Conservation (phyloP, 768 basidiomycete species). For the Lentinula lateritia region DNA sequence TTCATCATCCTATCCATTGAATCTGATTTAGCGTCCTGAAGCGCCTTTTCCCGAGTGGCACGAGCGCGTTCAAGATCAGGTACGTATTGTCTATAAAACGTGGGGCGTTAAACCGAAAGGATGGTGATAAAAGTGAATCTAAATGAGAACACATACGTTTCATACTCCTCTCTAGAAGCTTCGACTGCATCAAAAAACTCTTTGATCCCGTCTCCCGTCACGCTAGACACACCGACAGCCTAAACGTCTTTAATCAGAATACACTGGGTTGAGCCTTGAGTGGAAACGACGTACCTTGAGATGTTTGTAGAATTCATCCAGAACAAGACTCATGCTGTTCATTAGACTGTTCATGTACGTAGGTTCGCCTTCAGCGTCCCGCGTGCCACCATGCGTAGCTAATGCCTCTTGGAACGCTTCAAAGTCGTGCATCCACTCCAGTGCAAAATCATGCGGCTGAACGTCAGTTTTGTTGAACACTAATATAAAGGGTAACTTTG, state of each 20-base stretch:
- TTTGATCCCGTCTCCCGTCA: conserved; percentile 91
- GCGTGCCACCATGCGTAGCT: conserved; percentile 58
- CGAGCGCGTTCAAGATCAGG: conserved; percentile 80
- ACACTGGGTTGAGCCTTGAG: neutral
- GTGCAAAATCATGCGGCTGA: conserved; percentile 80
- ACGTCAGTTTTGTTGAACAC: conserved; percentile 99
- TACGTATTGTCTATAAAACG: conserved; percentile 69
- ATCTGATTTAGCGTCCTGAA: conserved; percentile 66
- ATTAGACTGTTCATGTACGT: conserved; percentile 98
- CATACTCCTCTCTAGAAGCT: conserved; percentile 81
- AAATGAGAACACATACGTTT: conserved; percentile 49
- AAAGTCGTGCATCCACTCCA: conserved; percentile 99
- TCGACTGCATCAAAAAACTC: conserved; percentile 93
- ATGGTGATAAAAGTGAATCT: neutral
- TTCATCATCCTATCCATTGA: conserved; percentile 73
- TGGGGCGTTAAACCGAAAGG: neutral
- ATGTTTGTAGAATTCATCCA: conserved; percentile 98
- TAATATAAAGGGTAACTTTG: conserved; percentile 92
- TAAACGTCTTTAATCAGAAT: conserved; percentile 21
- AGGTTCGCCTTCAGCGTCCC: conserved; percentile 82
- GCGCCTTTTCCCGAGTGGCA: conserved; percentile 53
- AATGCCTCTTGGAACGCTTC: conserved; percentile 91
- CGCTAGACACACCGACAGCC: conserved; percentile 94
- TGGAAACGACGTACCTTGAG: conserved; percentile 57
- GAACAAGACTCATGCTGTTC: conserved; percentile 97